Conservation (phyloP, 2,329 filamentous ascomycete genomes). For the Paracoccidioides lutzii region DNA sequence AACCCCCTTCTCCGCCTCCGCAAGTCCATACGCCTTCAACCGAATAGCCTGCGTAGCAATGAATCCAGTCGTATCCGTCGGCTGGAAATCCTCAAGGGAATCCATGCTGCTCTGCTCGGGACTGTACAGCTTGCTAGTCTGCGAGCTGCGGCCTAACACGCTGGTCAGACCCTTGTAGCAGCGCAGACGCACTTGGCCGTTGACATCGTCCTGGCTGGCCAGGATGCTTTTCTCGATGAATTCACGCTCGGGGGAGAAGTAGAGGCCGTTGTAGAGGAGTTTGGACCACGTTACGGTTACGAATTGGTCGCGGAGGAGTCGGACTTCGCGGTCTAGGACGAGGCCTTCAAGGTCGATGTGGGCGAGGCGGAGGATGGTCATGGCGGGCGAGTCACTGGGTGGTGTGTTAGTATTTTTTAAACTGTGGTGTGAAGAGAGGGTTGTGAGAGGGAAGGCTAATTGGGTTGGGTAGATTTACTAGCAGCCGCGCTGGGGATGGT, state of each 20-base stretch:
- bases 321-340: slow-evolving; percentile 51
- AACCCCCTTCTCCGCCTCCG: slow-evolving; percentile 9
- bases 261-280: slow-evolving; percentile 46
- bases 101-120: slow-evolving; percentile 53
- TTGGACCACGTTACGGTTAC: slow-evolving; percentile 47
- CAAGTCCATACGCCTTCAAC: slow-evolving; percentile 12
- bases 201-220: slow-evolving; percentile 46
- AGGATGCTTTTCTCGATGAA: slow-evolving; percentile 51
- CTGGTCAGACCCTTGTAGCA: slow-evolving; percentile 47
- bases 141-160: slow-evolving; percentile 11
- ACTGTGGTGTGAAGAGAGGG: background rate
- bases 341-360: slow-evolving; percentile 53
- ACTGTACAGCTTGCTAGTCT: slow-evolving; percentile 51
- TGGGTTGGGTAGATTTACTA: slow-evolving; percentile 4
- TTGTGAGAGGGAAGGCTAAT: background rate
- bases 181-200: slow-evolving; percentile 44
- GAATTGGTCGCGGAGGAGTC: slow-evolving; percentile 53
- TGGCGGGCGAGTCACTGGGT: slow-evolving; percentile 36
- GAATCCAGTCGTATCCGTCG: slow-evolving; percentile 49
- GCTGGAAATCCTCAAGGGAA: slow-evolving; percentile 50
- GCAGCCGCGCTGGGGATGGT: slow-evolving; percentile 8
- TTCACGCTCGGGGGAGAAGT: slow-evolving; percentile 52
- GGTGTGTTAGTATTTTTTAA: background rate
- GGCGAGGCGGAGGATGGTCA: slow-evolving; percentile 44
- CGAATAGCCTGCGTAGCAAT: slow-evolving; percentile 25